Conservation (phyloP, 2,329 filamentous ascomycete genomes). For the Paecilomyces fulvus region DNA sequence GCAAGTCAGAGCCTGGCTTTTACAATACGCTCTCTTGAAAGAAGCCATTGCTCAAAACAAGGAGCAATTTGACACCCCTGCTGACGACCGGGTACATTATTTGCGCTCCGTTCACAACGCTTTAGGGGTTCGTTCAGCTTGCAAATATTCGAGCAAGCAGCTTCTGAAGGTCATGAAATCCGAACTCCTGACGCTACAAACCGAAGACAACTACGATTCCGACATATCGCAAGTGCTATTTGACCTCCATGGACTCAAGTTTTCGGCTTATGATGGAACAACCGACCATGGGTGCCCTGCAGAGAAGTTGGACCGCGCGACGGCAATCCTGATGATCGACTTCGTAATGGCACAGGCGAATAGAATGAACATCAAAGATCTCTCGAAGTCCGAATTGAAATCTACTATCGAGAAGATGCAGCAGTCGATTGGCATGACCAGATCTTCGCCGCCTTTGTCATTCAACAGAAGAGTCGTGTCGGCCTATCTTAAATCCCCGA, state of each 20-base stretch:
- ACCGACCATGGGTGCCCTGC: slow-evolving; percentile 71
- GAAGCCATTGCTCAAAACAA: slow-evolving; percentile 62
- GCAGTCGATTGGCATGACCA: slow-evolving; percentile 67
- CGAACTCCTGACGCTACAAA: slow-evolving; percentile 68
- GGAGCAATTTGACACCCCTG: slow-evolving; percentile 55
- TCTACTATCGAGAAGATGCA: slow-evolving; percentile 89
- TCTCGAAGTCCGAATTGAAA: slow-evolving; percentile 85
- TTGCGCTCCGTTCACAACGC: slow-evolving; percentile 75
- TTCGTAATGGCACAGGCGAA: slow-evolving; percentile 74
- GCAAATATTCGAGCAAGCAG: slow-evolving; percentile 74
- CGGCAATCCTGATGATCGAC: slow-evolving; percentile 73
- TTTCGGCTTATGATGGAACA: slow-evolving; percentile 59
- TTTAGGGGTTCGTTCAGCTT: slow-evolving; percentile 74
- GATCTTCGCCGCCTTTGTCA: slow-evolving; percentile 69
- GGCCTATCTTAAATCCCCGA: slow-evolving; percentile 70
- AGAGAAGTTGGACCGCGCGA: slow-evolving; percentile 70
- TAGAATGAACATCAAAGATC: slow-evolving; percentile 79
- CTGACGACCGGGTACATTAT: slow-evolving; percentile 69
- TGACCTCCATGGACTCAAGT: slow-evolving; percentile 73
- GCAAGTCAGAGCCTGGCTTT: slow-evolving; percentile 77
- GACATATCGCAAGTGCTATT: slow-evolving; percentile 80
- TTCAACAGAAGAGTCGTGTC: slow-evolving; percentile 80
- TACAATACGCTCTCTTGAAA: slow-evolving; percentile 74
- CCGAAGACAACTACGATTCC: slow-evolving; percentile 73
- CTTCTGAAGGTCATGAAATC: slow-evolving; percentile 84